A percentile compares a stretch with the other conserved stretches of the same genome.
These are phyloP conservation scores for Geotrichum klebahnii DNA, from an alignment of 1,139 yeast genomes.

Conservation along the genomic window DNA sequence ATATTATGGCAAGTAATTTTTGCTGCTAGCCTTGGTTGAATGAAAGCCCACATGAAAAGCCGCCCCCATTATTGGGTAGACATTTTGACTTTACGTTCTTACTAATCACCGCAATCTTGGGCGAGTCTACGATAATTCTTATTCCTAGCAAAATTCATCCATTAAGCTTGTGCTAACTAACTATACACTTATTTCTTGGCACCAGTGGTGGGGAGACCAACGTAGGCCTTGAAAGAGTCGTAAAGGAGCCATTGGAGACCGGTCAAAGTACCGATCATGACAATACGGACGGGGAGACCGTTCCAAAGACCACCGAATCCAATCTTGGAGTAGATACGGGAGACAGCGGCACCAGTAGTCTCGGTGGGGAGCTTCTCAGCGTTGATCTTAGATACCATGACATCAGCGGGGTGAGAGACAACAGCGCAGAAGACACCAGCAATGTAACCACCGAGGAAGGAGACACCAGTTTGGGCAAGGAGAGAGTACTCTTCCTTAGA, in stretches of 20 bases:
- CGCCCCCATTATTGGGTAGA: too few species aligned
- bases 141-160: too few species aligned
- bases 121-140: too few species aligned
- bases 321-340: slow-evolving; percentile 59
- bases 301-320: slow-evolving; percentile 79
- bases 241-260: slow-evolving; percentile 84
- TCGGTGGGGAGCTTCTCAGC: slow-evolving; percentile 57
- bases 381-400: slow-evolving; percentile 75
- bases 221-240: slow-evolving; percentile 72
- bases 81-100: too few species aligned
- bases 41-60: too few species aligned
- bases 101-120: too few species aligned
- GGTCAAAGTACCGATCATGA: slow-evolving; percentile 82
- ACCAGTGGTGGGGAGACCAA: slow-evolving; percentile 79
- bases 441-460: slow-evolving; percentile 75
- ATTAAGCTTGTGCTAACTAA: too few species aligned
- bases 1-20: too few species aligned
- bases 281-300: slow-evolving; percentile 73
- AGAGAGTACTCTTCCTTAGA: slow-evolving; percentile 46
- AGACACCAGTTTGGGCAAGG: slow-evolving; percentile 70
- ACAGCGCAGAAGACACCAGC: slow-evolving; percentile 84
- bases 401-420: slow-evolving; percentile 84
- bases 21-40: too few species aligned
- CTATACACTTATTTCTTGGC: too few species aligned
- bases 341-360: slow-evolving; percentile 51